These are phyloP conservation scores for Populus euphratica DNA, from an alignment of 345 rosid species.

Conservation along the genomic window DNA sequence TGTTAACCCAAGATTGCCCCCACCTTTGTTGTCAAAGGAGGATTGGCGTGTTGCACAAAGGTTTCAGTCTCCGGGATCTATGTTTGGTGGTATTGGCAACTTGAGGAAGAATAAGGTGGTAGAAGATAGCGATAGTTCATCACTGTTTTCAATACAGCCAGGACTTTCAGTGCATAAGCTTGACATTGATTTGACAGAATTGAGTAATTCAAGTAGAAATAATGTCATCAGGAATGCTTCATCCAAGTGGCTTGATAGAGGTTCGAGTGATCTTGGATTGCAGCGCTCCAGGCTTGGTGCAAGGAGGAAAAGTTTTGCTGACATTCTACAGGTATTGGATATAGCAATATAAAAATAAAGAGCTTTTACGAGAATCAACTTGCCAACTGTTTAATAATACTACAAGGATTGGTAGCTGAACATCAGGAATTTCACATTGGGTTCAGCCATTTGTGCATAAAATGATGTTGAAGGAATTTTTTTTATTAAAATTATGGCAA, in stretches of 20 bases:
- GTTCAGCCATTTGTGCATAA: not conserved
- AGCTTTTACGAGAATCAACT: not conserved
- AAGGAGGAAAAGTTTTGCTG: slow-evolving; percentile 93
- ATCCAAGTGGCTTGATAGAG: slow-evolving; percentile 47
- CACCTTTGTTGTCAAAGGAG: slow-evolving; percentile 78
- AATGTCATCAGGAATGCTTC: slow-evolving; percentile 39
- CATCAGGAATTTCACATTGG: not conserved
- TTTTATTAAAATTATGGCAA: not conserved
- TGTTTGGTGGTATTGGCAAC: slow-evolving; percentile 49
- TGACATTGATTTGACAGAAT: slow-evolving; percentile 59
- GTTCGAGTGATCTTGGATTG: slow-evolving; percentile 38
- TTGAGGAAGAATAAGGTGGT: slow-evolving; percentile 44
- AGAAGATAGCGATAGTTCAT: slow-evolving; percentile 39
- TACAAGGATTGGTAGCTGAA: not conserved
- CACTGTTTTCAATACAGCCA: slow-evolving; percentile 76
- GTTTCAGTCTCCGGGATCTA: slow-evolving; percentile 61
- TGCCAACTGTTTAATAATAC: not conserved
- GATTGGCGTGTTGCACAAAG: slow-evolving; percentile 87
- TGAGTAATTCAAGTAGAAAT: slow-evolving; percentile 52
- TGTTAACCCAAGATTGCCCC: slow-evolving; percentile 80
- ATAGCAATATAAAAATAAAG: not conserved
- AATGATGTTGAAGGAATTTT: not conserved
- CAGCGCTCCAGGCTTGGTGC: slow-evolving; percentile 53
- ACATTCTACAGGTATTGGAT: slow-evolving; percentile 76
- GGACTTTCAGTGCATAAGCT: slow-evolving; percentile 53